Evolutionary conservation across 1,284 basidiomycete species (phyloP), one percentile per base, ranked within the genome.

Genomic region (Rhodotorula mucilaginosa): DNA sequence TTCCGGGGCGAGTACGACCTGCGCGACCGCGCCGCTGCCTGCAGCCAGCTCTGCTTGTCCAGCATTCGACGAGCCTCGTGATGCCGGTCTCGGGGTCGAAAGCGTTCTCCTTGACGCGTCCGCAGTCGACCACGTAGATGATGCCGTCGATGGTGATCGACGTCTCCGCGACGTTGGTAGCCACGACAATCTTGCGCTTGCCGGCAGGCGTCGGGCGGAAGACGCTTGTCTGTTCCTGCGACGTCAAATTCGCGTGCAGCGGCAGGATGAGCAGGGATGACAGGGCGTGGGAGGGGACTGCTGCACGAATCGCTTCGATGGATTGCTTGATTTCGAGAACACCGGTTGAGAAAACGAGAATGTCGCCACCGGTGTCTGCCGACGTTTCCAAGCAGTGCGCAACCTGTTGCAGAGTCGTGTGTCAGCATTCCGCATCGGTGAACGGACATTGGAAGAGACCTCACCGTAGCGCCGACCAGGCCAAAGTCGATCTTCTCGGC

Each of bases 91-190:
- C 88, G 0, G 89, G 83, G 78, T 95, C 92, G 79, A 90, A 94
- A 71, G 87, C 87, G 5, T 87, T 93, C 82, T 97, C 93, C 81
- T 97, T 97, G 79, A 93, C 92, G 79, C 89, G 90, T 2, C 95
- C 95, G 0, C 87, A 83, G 77, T 94, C 92, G 54, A 96, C 86
- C 23, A 95, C 92, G 78, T 90, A 92, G 47, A 91, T 85, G 44
- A 95, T 86, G 76, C 95, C 93, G 77, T 81, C 80, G 73, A 97
- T 96, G 1, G 94, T 97, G 74, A 97, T 93, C 6, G 91, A 94
- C 1, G 94, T 97, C 87, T 97, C 83, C 58, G 80, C 92, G 39
- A 97, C 91, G 77, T 97, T 97, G 13, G 94, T 97, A 1, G 93
- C 86, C 0, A 89, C 91, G 48, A 97, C 88, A 58, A 97, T 87